Evolutionary conservation across 805 yeast genomes (phyloP), one percentile per base, ranked within the genome.

Genomic region (Saccharomycopsis olivae): DNA sequence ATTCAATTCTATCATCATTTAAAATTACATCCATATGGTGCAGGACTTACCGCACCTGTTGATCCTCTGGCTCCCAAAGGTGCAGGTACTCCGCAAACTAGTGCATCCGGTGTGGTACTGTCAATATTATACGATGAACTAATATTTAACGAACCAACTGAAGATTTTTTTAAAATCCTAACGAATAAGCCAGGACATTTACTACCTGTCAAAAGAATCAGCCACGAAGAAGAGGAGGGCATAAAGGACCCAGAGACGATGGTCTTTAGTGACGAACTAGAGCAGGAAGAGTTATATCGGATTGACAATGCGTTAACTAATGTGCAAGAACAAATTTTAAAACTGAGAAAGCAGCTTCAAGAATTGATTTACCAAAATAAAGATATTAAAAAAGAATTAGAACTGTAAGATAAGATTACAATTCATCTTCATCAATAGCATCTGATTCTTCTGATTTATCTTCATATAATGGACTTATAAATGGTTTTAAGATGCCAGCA

Each of bases 121-220:
- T 69, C 82, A 35, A 59, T 75, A 2, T 61, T 78, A 30, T 92
- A 81, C 52, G 98, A 92, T 54, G 98, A 92, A 55, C 62, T 92
- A 15, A 95, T 92, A 2, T 92, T 92, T 55, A 85, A 82, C 56
- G 98, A 92, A 58, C 98, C 98, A 2, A 87, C 96, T 5, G 97
- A 92, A 51, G 71, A 71, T 16, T 73, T 87, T 59, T 89, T 92
- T 61, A 85, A 80, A 49, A 62, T 77, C 3, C 66, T 89, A 52
- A 83, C 95, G 4, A 57, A 66, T 29, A 69, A 71, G 44, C 89
- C 94, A 3, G 65, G 77, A 35, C 67, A 80, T 52, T 47, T 69
- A 51, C 48, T 73, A 54, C 67, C 74, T 3, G 57, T 48, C 47
- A 59, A 57, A 27, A 68, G 65, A 39, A 52, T 62, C 0, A n/a